These are phyloP conservation scores for Ascochyta clinopodiicola DNA, from an alignment of 2,329 filamentous ascomycete species.

Conservation along the genomic window DNA sequence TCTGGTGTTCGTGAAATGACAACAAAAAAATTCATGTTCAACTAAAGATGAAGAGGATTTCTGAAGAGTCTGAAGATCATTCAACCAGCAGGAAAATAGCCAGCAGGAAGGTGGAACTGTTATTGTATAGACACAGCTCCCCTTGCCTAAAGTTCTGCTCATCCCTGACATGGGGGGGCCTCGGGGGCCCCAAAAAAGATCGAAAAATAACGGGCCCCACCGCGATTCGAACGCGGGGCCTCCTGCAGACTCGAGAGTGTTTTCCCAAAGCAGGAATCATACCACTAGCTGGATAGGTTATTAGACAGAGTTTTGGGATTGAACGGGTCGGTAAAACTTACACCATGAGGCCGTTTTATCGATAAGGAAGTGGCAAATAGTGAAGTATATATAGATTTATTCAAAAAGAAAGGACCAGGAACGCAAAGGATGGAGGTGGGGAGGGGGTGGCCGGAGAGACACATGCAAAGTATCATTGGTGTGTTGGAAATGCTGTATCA, in stretches of 20 bases:
- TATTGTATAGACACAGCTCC: neutral
- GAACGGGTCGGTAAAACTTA: neutral
- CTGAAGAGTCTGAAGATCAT: no score
- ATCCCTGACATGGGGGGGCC: neutral
- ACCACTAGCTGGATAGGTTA: no score
- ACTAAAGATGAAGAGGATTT: no score
- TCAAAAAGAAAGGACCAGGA: no score
- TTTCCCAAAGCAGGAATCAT: conserved; percentile 13
- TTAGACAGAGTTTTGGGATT: neutral
- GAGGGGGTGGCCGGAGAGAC: no score
- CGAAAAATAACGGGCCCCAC: conserved; percentile 10
- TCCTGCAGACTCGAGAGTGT: conserved; percentile 9
- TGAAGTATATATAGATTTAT: neutral
- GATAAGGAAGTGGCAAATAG: conserved; percentile 1
- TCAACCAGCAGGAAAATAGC: no score
- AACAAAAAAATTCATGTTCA: no score
- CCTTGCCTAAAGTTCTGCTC: neutral
- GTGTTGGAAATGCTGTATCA: no score
- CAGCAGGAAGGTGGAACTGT: no score
- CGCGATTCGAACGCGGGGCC: conserved; percentile 20
- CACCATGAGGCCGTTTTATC: conserved; percentile 21
- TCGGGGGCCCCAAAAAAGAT: neutral
- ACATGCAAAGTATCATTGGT: no score
- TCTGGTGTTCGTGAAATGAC: no score
- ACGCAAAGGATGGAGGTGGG: no score